Conservation (phyloP, 192 early-diverging fungal genomes). For the Rhizoclosmatium sp. region DNA sequence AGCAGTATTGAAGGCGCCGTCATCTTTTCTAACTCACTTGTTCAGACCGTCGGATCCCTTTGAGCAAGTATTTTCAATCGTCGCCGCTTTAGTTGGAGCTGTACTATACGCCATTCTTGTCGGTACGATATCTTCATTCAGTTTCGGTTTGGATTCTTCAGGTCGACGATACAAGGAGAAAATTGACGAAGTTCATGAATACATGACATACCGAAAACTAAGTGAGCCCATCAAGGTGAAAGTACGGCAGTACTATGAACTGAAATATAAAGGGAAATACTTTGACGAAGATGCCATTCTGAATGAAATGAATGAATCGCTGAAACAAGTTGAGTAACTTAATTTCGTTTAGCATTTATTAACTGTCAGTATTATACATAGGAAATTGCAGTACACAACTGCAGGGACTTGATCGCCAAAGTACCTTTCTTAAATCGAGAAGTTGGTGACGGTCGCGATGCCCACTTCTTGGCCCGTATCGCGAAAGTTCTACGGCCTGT, state of each 20-base stretch:
- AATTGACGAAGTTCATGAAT: slow-evolving; percentile 63
- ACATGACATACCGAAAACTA: slow-evolving; percentile 57
- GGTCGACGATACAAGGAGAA: slow-evolving; percentile 56
- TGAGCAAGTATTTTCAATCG: slow-evolving; percentile 48
- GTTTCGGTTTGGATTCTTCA: slow-evolving; percentile 56
- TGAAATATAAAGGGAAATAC: slow-evolving; percentile 61
- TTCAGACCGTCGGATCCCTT: slow-evolving; percentile 40
- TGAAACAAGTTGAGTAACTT: slow-evolving; percentile 43
- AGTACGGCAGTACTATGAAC: slow-evolving; percentile 52
- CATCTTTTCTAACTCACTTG: background rate
- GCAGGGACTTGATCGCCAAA: slow-evolving; percentile 54
- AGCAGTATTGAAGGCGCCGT: slow-evolving; percentile 6
- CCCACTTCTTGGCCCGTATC: slow-evolving; percentile 50
- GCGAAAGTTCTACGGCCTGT: slow-evolving; percentile 48
- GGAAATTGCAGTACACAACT: slow-evolving; percentile 61
- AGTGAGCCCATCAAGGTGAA: slow-evolving; percentile 35
- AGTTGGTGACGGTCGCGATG: slow-evolving; percentile 53
- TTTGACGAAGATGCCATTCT: slow-evolving; percentile 54
- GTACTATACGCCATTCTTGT: slow-evolving; percentile 50
- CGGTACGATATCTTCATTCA: slow-evolving; percentile 60
- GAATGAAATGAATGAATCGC: slow-evolving; percentile 53
- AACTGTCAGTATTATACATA: background rate
- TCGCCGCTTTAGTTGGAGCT: slow-evolving; percentile 48
- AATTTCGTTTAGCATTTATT: too few species aligned
- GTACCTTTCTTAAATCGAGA: slow-evolving; percentile 57